A percentile compares a stretch with the other conserved stretches of the same genome.
phyloP scores from a whole-genome alignment of 1,139 yeast genomes.

The Candida buenavistaensis region DNA sequence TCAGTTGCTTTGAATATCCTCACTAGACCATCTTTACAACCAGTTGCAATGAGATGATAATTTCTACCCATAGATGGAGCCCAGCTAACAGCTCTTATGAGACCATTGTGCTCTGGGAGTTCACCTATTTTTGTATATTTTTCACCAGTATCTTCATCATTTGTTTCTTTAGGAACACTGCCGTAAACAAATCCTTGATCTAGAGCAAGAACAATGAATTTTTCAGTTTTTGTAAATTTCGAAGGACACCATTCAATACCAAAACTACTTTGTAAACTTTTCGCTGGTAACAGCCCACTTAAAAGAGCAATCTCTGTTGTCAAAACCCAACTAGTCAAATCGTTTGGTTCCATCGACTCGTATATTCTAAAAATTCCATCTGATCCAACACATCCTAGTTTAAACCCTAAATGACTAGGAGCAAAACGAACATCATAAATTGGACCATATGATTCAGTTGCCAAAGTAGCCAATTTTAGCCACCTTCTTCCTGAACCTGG shows the following conservation, averaged over 20 bases:
- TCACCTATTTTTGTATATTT: slow-evolving; percentile 37
- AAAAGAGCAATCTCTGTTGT: slow-evolving; percentile 73
- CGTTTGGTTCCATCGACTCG: slow-evolving; percentile 87
- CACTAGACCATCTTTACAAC: slow-evolving; percentile 91
- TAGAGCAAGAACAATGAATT: slow-evolving; percentile 79
- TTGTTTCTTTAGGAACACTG: slow-evolving; percentile 14
- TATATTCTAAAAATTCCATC: slow-evolving; percentile 87
- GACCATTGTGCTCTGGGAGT: slow-evolving; percentile 77
- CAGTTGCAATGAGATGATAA: slow-evolving; percentile 88
- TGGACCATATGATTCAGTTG: slow-evolving; percentile 83
- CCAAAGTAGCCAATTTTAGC: slow-evolving; percentile 70
- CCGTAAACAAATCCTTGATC: slow-evolving; percentile 84
- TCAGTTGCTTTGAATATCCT: slow-evolving; percentile 75
- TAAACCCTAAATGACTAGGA: slow-evolving; percentile 80
- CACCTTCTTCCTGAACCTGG: slow-evolving; percentile 80
- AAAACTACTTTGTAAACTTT: slow-evolving; percentile 83
- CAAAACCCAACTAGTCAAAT: slow-evolving; percentile 77
- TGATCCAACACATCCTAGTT: slow-evolving; percentile 84
- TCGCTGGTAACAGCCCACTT: slow-evolving; percentile 60
- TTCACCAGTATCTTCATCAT: slow-evolving; percentile 14
- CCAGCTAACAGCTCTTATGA: slow-evolving; percentile 91
- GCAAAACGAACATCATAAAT: slow-evolving; percentile 88
- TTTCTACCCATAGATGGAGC: slow-evolving; percentile 96
- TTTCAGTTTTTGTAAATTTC: slow-evolving; percentile 70
- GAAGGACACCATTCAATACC: slow-evolving; percentile 94